A percentile compares a stretch with the other conserved stretches of the same genome.
Conservation (phyloP, 1,284 basidiomycete species). For the Termitomyces sp. region DNA sequence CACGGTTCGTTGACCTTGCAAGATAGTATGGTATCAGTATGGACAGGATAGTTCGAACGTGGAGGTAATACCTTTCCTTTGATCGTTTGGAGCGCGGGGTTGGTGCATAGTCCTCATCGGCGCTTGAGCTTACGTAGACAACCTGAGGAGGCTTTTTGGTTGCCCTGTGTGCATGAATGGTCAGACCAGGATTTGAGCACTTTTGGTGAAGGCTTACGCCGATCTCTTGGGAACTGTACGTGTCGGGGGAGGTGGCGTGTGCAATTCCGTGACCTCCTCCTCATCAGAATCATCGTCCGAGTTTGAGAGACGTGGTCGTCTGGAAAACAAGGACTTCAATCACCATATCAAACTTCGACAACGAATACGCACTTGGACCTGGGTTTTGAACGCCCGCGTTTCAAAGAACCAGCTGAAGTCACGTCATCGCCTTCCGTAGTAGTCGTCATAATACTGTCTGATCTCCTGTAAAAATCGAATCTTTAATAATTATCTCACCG, state of each 20-base stretch:
- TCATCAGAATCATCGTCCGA: conserved; percentile 38
- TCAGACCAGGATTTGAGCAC: neutral
- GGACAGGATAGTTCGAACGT: neutral
- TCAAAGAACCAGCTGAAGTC: conserved; percentile 22
- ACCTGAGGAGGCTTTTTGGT: conserved; percentile 27
- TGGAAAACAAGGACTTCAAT: conserved; percentile 15
- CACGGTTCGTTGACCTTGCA: conserved; percentile 2
- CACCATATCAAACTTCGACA: neutral
- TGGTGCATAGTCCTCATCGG: conserved; percentile 24
- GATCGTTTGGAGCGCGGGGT: conserved; percentile 11
- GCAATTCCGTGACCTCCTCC: conserved; percentile 33
- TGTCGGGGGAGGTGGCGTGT: conserved; percentile 26
- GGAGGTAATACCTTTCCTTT: conserved; percentile 14
- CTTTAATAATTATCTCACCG: neutral
- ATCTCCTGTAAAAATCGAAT: conserved; percentile 31
- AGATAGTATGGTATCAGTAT: neutral
- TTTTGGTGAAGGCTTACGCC: conserved; percentile 27
- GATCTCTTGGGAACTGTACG: conserved; percentile 39
- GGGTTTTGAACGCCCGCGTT: conserved; percentile 27
- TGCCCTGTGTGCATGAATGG: conserved; percentile 22
- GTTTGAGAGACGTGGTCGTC: conserved; percentile 41
- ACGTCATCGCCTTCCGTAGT: conserved; percentile 32
- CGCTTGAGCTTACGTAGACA: conserved; percentile 32
- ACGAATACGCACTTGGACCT: conserved; percentile 33
- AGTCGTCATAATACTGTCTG: conserved; percentile 37